A percentile compares a stretch with the other conserved stretches of the same genome.
Conservation (phyloP, 768 basidiomycete species). For the Termitomyces sp. region DNA sequence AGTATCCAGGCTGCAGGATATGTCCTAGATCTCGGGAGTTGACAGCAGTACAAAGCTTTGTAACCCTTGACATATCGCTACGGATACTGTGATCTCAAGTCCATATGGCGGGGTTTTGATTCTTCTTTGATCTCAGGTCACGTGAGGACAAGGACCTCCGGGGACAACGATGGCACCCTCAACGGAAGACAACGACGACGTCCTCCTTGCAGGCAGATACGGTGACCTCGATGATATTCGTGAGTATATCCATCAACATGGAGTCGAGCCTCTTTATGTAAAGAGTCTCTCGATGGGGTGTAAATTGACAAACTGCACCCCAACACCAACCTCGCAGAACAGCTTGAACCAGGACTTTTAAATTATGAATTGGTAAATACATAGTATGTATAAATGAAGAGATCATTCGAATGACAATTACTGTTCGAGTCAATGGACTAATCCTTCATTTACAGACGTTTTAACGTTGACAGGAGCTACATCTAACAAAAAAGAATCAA, state of each 20-base stretch:
- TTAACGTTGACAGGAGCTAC: not conserved
- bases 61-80: not conserved
- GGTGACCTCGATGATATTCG: constrained; percentile 81
- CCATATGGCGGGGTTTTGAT: no score
- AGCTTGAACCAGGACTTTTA: not conserved
- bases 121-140: not conserved
- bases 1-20: no score
- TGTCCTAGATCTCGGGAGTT: no score
- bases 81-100: no score
- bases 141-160: not conserved
- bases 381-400: not conserved
- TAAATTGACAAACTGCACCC: not conserved
- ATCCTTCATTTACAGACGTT: not conserved
- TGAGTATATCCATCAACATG: constrained; percentile 56
- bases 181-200: constrained; percentile 59
- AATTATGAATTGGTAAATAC: not conserved
- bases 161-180: constrained; percentile 24
- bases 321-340: not conserved
- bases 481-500: not conserved
- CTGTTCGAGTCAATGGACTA: not conserved
- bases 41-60: not conserved
- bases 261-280: constrained; percentile 41
- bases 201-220: constrained; percentile 82
- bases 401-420: not conserved
- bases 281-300: no score